Conservation (phyloP, 176 grass and related monocot genomes). For the Oryza meyeriana region DNA sequence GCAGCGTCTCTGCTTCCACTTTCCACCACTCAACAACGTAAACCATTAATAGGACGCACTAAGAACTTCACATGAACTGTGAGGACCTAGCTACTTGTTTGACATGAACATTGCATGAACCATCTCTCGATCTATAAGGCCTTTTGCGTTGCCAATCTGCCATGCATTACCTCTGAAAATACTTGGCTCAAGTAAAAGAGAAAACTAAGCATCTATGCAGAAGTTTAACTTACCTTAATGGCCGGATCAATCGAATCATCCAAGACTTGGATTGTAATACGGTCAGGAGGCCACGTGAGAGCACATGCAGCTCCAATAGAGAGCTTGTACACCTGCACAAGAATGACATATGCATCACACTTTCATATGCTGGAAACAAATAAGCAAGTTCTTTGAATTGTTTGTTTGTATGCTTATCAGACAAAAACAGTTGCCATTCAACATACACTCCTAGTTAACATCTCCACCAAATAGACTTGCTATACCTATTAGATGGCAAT, state of each 20-base stretch:
- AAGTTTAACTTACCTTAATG: constrained; percentile 60
- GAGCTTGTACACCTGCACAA: constrained; percentile 66
- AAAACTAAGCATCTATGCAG: background rate
- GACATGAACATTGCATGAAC: background rate
- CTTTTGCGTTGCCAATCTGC: background rate
- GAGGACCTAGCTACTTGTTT: background rate
- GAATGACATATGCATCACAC: constrained; percentile 10
- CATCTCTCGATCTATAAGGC: background rate
- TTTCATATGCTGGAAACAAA: constrained; percentile 8
- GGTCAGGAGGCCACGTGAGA: constrained; percentile 69
- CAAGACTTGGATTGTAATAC: constrained; percentile 78
- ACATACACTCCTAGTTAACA: background rate
- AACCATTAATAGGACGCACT: background rate
- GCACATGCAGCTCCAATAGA: constrained; percentile 66
- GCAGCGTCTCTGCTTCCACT: background rate
- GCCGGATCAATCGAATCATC: constrained; percentile 71
- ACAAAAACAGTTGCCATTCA: constrained; percentile 6
- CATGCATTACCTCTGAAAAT: background rate
- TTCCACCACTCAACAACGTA: background rate
- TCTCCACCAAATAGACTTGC: background rate
- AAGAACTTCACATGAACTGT: background rate
- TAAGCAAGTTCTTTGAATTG: background rate
- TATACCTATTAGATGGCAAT: background rate
- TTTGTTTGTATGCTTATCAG: constrained; percentile 3
- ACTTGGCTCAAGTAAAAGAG: background rate